Evolutionary conservation across 1,284 basidiomycete species (phyloP).

Genomic region (Singerocomus inundabilis): DNA sequence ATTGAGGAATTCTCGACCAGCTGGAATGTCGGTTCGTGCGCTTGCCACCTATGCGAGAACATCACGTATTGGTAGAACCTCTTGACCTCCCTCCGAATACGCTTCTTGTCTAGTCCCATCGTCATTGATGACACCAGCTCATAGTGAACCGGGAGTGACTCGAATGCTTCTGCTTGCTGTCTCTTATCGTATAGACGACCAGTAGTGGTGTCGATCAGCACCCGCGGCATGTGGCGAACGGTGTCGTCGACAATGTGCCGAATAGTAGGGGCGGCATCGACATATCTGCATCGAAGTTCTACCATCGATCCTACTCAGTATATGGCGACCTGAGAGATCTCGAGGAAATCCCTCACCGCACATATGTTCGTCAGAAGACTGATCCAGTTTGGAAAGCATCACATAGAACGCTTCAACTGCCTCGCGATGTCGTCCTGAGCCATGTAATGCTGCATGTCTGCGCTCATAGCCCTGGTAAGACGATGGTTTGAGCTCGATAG

Average conservation of each 20-base stretch:
- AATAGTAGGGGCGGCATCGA: constrained; percentile 1
- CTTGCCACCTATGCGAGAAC: too few relatives aligned
- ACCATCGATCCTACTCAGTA: background rate
- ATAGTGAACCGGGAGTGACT: background rate
- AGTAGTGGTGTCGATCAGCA: constrained; percentile 5
- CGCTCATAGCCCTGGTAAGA: background rate
- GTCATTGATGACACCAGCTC: background rate
- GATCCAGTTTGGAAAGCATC: background rate
- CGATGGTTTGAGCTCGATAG: background rate
- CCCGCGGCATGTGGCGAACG: background rate
- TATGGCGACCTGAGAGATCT: background rate
- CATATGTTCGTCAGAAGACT: background rate
- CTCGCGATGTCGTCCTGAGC: background rate
- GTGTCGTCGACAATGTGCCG: background rate
- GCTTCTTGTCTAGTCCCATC: too few relatives aligned
- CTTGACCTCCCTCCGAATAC: too few relatives aligned
- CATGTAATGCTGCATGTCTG: background rate
- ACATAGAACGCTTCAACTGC: background rate
- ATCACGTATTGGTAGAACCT: too few relatives aligned
- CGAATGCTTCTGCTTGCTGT: background rate
- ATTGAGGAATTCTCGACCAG: too few relatives aligned
- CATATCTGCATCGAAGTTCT: background rate
- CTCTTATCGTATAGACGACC: background rate
- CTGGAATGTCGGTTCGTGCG: too few relatives aligned
- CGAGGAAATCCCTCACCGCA: background rate